Percentiles rank a stretch among this genome's conserved stretches.
Conservation (phyloP, 1,284 basidiomycete genomes). For the Pseudozyma pruni region DNA sequence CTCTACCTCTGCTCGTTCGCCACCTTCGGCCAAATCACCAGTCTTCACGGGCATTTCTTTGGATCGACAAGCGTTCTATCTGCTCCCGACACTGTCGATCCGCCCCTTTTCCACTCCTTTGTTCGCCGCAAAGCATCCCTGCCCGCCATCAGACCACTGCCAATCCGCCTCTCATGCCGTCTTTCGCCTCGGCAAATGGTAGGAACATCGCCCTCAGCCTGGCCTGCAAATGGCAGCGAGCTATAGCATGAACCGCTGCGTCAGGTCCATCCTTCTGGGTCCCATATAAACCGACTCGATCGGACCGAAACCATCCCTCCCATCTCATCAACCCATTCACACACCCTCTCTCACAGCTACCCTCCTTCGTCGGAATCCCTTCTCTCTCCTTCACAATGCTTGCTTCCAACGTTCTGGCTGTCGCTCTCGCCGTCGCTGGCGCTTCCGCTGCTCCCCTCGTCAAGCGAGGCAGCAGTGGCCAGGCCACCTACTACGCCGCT, state of each 20-base stretch:
- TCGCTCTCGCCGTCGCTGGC: conserved; percentile 50
- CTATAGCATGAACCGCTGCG: conserved; percentile 21
- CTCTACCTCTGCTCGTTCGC: conserved; percentile 22
- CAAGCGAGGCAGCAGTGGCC: conserved; percentile 43
- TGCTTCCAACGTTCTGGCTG: conserved; percentile 52
- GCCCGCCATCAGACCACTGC: conserved; percentile 1
- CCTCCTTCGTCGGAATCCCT: conserved; percentile 3
- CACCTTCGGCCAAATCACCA: conserved; percentile 27
- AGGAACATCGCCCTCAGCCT: conserved; percentile 19
- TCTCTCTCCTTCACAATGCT: conserved; percentile 46
- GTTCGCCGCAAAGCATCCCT: conserved; percentile 26
- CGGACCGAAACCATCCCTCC: neutral
- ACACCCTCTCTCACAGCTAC: neutral
- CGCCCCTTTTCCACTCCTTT: conserved; percentile 31
- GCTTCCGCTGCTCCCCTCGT: conserved; percentile 51
- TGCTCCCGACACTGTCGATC: conserved; percentile 30
- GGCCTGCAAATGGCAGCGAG: conserved; percentile 1
- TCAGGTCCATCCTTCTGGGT: neutral
- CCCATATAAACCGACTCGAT: conserved; percentile 27
- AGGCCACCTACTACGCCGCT: conserved; percentile 61
- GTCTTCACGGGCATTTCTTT: conserved; percentile 37
- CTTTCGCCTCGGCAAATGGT: conserved; percentile 27
- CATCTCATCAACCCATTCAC: conserved; percentile 7
- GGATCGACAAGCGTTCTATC: conserved; percentile 25
- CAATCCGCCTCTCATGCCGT: conserved; percentile 9